Evolutionary conservation across 495 filamentous ascomycete species (phyloP).

Genomic region (Podospora conica): DNA sequence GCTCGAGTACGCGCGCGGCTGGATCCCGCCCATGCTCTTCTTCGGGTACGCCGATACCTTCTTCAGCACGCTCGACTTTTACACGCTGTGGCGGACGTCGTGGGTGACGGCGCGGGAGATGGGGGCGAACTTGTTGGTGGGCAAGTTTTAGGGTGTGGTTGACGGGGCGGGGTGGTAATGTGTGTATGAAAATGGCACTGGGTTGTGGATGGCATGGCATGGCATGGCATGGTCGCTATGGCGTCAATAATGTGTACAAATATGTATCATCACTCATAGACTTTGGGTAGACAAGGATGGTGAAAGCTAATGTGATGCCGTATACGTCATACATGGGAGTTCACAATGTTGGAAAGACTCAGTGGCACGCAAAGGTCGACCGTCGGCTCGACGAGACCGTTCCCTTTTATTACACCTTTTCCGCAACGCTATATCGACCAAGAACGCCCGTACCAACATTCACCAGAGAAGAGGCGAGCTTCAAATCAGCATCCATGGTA

Average conservation of each 20-base stretch:
- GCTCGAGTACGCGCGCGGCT: constrained; percentile 81
- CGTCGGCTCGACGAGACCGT: not conserved
- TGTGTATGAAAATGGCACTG: not conserved
- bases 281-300: not conserved
- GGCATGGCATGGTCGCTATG: not conserved
- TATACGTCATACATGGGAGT: too few species aligned
- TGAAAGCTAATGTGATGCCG: not conserved
- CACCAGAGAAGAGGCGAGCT: not conserved
- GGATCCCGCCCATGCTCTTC: constrained; percentile 84
- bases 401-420: not conserved
- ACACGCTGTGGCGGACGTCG: constrained; percentile 70
- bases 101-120: constrained; percentile 67
- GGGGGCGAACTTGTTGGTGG: constrained; percentile 58
- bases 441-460: not conserved
- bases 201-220: too few species aligned
- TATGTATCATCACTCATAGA: not conserved
- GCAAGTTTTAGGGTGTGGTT: constrained; percentile 68
- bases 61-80: constrained; percentile 68
- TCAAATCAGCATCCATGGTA: not conserved
- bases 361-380: not conserved
- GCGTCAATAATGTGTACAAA: not conserved
- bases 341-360: too few species aligned
- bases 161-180: not conserved
- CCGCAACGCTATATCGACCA: not conserved
- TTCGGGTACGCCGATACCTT: constrained; percentile 81